These are phyloP conservation scores for Drosera spatulata DNA, from an alignment of 179 eudicot genomes.

Conservation along the genomic window DNA sequence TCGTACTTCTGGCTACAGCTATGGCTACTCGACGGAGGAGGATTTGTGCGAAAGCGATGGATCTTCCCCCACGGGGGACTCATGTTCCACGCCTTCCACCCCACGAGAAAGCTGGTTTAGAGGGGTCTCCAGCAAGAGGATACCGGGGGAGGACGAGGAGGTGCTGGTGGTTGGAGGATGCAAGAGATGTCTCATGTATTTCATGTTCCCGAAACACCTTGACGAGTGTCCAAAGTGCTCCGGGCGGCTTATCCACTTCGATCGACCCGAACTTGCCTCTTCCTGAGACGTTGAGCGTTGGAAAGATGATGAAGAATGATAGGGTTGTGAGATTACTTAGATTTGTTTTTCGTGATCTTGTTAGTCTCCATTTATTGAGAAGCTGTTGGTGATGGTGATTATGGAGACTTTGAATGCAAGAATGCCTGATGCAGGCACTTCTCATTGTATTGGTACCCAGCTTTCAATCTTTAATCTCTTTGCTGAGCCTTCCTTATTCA, in stretches of 20 bases:
- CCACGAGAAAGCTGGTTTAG: not conserved
- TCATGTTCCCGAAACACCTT: constrained; percentile 80
- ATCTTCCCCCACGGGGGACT: constrained; percentile 17
- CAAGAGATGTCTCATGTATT: constrained; percentile 88
- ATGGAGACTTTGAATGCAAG: too few relatives aligned
- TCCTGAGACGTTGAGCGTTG: not conserved
- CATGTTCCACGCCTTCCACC: not conserved
- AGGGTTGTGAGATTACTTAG: too few relatives aligned
- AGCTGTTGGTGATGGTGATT: too few relatives aligned
- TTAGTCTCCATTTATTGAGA: too few relatives aligned
- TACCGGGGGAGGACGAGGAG: not conserved
- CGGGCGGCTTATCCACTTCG: constrained; percentile 81
- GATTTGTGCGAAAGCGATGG: constrained; percentile 44
- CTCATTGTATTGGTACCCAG: too few relatives aligned
- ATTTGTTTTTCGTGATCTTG: too few relatives aligned
- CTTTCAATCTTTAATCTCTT: too few relatives aligned
- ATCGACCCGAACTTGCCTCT: constrained; percentile 29
- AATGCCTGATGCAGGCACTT: too few relatives aligned
- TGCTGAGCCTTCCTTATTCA: too few relatives aligned
- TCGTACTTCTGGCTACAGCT: not conserved
- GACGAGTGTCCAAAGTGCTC: constrained; percentile 77
- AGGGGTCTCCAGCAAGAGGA: not conserved
- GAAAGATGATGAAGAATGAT: too few relatives aligned
- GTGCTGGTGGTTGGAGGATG: constrained; percentile 94
- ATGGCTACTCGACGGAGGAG: constrained; percentile 23